These are phyloP conservation scores for Emydomyces testavorans DNA, from an alignment of 2,329 filamentous ascomycete genomes.

Conservation along the genomic window DNA sequence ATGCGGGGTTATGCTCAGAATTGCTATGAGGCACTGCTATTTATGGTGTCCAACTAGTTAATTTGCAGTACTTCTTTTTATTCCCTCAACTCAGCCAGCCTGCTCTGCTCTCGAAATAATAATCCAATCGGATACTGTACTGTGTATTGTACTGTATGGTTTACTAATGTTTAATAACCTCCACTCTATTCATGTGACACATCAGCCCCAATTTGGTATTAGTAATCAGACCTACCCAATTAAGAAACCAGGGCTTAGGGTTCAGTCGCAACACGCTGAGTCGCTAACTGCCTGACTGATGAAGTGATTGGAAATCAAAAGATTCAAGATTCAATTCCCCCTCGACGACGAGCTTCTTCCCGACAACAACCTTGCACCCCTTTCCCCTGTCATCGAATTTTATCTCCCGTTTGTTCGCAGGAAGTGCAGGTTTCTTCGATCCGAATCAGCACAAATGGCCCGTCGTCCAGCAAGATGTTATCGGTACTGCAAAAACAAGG, in stretches of 20 bases:
- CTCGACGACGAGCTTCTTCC: slow-evolving; percentile 20
- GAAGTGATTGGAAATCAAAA: slow-evolving; percentile 29
- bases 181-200: too few relatives aligned
- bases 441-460: slow-evolving; percentile 72
- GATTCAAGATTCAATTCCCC: slow-evolving; percentile 11
- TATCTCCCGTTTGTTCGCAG: slow-evolving; percentile 32
- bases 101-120: not conserved
- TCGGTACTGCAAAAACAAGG: slow-evolving; percentile 99
- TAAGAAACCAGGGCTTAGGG: slow-evolving; percentile 32
- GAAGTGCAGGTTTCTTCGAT: slow-evolving; percentile 37
- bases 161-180: too few relatives aligned
- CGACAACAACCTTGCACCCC: slow-evolving; percentile 23
- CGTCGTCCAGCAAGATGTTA: slow-evolving; percentile 99
- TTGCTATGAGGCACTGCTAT: too few relatives aligned
- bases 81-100: too few relatives aligned
- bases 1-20: too few relatives aligned
- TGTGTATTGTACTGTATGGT: not conserved
- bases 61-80: too few relatives aligned
- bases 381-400: slow-evolving; percentile 21
- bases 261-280: slow-evolving; percentile 26
- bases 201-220: not conserved
- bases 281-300: slow-evolving; percentile 25
- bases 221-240: not conserved
- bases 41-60: too few relatives aligned
- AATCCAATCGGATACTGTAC: not conserved